These are phyloP conservation scores for Sabuloglossum arenarium DNA, from an alignment of 495 filamentous ascomycete species.

Conservation along the genomic window DNA sequence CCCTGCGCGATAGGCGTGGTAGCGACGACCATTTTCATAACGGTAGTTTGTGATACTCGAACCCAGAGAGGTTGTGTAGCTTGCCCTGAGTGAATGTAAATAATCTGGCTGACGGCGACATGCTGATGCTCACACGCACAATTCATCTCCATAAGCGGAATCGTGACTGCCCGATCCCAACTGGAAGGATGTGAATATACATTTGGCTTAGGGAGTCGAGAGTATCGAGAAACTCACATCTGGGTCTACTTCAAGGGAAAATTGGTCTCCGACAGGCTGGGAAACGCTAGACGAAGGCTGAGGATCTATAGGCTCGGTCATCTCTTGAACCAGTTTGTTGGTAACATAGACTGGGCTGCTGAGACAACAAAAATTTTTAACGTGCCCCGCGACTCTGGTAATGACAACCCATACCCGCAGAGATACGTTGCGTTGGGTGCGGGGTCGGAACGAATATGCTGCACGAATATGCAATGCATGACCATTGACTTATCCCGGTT, in stretches of 20 bases:
- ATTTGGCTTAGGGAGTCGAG: not conserved
- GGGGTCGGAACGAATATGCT: too few relatives aligned
- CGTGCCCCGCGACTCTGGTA: not conserved
- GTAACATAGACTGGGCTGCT: not conserved
- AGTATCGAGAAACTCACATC: not conserved
- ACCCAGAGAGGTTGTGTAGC: slow-evolving; percentile 5
- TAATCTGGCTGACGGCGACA: not conserved
- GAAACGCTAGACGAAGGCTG: not conserved
- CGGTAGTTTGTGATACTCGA: slow-evolving; percentile 3
- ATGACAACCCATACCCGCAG: not conserved
- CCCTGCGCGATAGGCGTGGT: not conserved
- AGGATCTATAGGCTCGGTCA: not conserved
- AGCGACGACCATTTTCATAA: slow-evolving; percentile 5
- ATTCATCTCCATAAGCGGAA: slow-evolving; percentile 1
- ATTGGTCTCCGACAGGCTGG: not conserved
- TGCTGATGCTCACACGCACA: not conserved
- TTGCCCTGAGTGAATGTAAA: not conserved
- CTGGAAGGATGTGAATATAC: not conserved
- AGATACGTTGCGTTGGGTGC: not conserved
- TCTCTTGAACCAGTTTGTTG: not conserved
- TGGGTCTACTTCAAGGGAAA: not conserved
- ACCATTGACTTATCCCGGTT: too few relatives aligned
- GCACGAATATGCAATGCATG: not conserved
- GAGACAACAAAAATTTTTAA: not conserved
- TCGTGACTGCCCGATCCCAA: not conserved